Evolutionary conservation across 495 filamentous ascomycete species (phyloP).

Genomic region (Aspergillus bertholletiae): DNA sequence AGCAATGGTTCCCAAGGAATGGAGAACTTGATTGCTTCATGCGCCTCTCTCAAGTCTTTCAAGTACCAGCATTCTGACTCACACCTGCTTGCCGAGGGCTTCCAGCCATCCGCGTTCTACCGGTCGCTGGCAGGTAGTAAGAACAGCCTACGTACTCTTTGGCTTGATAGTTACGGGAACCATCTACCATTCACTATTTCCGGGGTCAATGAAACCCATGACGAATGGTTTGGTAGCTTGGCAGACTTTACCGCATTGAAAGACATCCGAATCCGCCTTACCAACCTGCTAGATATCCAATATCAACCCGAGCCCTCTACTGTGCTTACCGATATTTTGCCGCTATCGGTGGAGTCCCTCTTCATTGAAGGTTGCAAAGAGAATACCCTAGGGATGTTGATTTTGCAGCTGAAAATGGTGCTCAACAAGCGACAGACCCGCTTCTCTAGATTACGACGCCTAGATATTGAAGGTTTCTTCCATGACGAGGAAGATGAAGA

Average conservation of each 20-base stretch:
- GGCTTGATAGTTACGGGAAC: slow-evolving; percentile 30
- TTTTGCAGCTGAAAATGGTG: slow-evolving; percentile 23
- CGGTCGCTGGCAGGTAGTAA: slow-evolving; percentile 26
- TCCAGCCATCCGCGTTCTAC: slow-evolving; percentile 27
- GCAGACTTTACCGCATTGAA: slow-evolving; percentile 27
- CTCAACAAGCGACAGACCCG: slow-evolving; percentile 18
- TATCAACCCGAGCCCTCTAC: slow-evolving; percentile 23
- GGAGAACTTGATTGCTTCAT: slow-evolving; percentile 20
- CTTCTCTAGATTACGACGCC: slow-evolving; percentile 12
- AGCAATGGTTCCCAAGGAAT: slow-evolving; percentile 31
- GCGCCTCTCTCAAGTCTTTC: slow-evolving; percentile 27
- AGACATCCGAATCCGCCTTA: slow-evolving; percentile 33
- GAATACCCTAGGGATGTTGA: slow-evolving; percentile 23
- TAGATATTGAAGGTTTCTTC: slow-evolving; percentile 35
- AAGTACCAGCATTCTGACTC: slow-evolving; percentile 37
- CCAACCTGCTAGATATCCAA: slow-evolving; percentile 31
- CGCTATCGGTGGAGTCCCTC: slow-evolving; percentile 26
- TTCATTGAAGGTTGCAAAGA: slow-evolving; percentile 32
- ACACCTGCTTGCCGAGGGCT: slow-evolving; percentile 23
- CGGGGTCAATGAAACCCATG: slow-evolving; percentile 30
- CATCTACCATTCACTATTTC: slow-evolving; percentile 31
- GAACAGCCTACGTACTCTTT: slow-evolving; percentile 25
- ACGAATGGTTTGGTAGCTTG: slow-evolving; percentile 33
- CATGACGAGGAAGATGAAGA: slow-evolving; percentile 24
- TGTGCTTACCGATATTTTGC: slow-evolving; percentile 25